A percentile compares a stretch with the other conserved stretches of the same genome.
phyloP scores from a whole-genome alignment of 2,329 filamentous ascomycete species.

The Cadophora sp. region DNA sequence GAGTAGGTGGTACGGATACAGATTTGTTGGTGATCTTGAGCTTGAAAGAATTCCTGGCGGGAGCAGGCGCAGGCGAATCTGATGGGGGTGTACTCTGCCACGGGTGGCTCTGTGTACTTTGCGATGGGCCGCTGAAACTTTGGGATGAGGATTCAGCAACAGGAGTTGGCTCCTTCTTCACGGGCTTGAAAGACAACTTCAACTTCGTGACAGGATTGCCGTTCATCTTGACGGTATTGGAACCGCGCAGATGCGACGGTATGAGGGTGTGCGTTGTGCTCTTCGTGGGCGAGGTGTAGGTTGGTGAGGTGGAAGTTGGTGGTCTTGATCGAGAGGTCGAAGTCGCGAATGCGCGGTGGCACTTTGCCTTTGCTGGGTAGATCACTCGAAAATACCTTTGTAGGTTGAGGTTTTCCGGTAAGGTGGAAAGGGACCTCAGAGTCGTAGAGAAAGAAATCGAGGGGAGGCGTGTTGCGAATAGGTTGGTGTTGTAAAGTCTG shows the following conservation, averaged over 20 bases:
- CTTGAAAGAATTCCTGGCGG: constrained; percentile 38
- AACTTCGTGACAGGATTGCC: constrained; percentile 33
- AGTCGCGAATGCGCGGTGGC: not conserved
- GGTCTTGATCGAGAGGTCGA: not conserved
- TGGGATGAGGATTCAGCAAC: constrained; percentile 5
- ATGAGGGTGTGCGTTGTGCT: not conserved
- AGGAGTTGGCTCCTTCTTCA: constrained; percentile 7
- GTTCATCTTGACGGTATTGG: constrained; percentile 36
- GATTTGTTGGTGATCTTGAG: constrained; percentile 37
- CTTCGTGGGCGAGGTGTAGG: not conserved
- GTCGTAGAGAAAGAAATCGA: constrained; percentile 1
- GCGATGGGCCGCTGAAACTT: constrained; percentile 15
- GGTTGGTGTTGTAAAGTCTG: not conserved
- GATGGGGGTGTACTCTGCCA: constrained; percentile 32
- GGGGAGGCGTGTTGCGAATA: not conserved
- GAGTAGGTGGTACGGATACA: constrained; percentile 15
- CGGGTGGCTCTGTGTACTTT: constrained; percentile 20
- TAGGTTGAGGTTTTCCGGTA: not conserved
- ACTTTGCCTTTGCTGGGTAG: not conserved
- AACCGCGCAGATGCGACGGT: not conserved
- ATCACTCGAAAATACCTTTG: too few relatives aligned
- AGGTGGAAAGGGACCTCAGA: too few relatives aligned
- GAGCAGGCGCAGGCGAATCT: constrained; percentile 21
- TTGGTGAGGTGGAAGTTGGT: too few relatives aligned
- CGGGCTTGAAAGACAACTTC: constrained; percentile 25